Conservation (phyloP, 495 filamentous ascomycete genomes). For the Lophium mytilinum region DNA sequence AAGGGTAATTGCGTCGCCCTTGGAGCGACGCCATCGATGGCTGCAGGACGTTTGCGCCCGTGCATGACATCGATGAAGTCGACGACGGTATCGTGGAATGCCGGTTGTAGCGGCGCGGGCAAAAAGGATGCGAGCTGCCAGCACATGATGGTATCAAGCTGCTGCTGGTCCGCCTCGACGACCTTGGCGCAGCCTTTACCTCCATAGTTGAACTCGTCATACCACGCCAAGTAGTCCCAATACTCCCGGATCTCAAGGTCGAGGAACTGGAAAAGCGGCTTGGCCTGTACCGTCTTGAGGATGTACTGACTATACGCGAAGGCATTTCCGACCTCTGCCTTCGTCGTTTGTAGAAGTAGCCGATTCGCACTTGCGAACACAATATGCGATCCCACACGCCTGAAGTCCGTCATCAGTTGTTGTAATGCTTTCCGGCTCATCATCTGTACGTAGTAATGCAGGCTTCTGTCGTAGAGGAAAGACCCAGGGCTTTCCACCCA, state of each 20-base stretch:
- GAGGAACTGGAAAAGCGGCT: conserved; percentile 93
- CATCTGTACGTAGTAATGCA: conserved; percentile 97
- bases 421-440: conserved; percentile 95
- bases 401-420: conserved; percentile 94
- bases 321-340: conserved; percentile 93
- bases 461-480: conserved; percentile 89
- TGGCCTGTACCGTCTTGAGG: conserved; percentile 87
- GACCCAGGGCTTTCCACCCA: conserved; percentile 91
- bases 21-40: conserved; percentile 44
- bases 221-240: conserved; percentile 99
- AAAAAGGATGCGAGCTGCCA: conserved; percentile 94
- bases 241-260: conserved; percentile 98
- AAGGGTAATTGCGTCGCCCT: conserved; percentile 72
- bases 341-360: conserved; percentile 89
- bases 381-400: conserved; percentile 87
- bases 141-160: conserved; percentile 92
- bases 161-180: conserved; percentile 71
- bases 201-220: conserved; percentile 97
- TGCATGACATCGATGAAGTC: conserved; percentile 97
- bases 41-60: conserved; percentile 58
- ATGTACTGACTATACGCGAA: conserved; percentile 97
- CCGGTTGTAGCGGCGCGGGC: conserved; percentile 66
- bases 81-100: conserved; percentile 87
- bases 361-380: conserved; percentile 85
- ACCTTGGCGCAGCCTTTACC: conserved; percentile 85